phyloP scores from a whole-genome alignment of 2,329 filamentous ascomycete genomes.

The Stachybotrys elegans region DNA sequence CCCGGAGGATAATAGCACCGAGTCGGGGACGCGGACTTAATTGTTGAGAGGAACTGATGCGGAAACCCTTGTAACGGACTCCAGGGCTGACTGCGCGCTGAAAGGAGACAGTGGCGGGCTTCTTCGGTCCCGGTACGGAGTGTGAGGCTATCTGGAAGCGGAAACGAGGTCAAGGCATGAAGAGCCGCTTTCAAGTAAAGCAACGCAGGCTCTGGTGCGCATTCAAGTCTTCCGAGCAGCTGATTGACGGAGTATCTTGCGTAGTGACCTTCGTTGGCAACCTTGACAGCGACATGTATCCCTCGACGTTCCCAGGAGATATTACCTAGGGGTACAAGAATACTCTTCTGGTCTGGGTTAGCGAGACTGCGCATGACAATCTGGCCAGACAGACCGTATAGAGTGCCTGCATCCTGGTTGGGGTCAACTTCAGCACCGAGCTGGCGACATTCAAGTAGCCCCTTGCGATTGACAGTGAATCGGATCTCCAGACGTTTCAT shows the following conservation, averaged over 20 bases:
- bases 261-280: conserved; percentile 30
- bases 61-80: conserved; percentile 17
- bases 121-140: conserved; percentile 57
- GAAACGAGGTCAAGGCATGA: conserved; percentile 57
- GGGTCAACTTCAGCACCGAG: conserved; percentile 47
- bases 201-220: conserved; percentile 48
- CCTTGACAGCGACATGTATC: conserved; percentile 35
- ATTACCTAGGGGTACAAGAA: conserved; percentile 48
- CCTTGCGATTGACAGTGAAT: conserved; percentile 42
- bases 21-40: conserved; percentile 20
- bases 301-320: conserved; percentile 22
- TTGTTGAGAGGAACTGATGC: background rate
- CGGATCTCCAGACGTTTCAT: conserved; percentile 46
- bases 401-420: conserved; percentile 51
- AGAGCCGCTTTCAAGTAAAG: conserved; percentile 52
- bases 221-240: conserved; percentile 50
- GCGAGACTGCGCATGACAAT: conserved; percentile 20
- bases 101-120: conserved; percentile 42
- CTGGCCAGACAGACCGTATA: conserved; percentile 11
- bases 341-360: conserved; percentile 36
- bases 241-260: conserved; percentile 48
- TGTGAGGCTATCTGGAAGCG: conserved; percentile 53
- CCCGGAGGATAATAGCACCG: conserved; percentile 32
- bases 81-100: conserved; percentile 48
- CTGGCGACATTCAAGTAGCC: conserved; percentile 41